Percentiles rank a stretch among this genome's conserved stretches.
Evolutionary conservation across 768 basidiomycete genomes (phyloP).

Genomic region (Suillus fuscotomentosus): DNA sequence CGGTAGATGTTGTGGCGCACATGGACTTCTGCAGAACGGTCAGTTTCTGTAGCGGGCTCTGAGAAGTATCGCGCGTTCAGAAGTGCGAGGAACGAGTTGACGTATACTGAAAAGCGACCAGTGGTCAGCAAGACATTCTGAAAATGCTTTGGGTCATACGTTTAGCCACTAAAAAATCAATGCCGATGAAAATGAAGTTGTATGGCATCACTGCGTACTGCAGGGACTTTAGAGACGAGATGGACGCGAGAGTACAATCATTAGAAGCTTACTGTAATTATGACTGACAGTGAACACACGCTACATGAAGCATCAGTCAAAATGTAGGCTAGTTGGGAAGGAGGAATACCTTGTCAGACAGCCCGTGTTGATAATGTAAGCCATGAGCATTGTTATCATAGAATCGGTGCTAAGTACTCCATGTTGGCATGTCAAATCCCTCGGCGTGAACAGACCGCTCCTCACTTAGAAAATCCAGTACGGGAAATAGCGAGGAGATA

Average conservation of each 20-base stretch:
- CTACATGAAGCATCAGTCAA: background rate
- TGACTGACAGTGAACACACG: background rate
- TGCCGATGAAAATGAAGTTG: background rate
- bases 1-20: background rate
- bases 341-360: background rate
- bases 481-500: background rate
- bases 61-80: conserved; percentile 1
- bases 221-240: background rate
- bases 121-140: background rate
- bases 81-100: conserved; percentile 2
- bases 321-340: background rate
- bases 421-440: background rate
- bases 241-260: background rate
- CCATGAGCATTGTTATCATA: background rate
- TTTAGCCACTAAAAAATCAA: background rate
- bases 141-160: background rate
- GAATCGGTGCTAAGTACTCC: background rate
- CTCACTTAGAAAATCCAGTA: background rate
- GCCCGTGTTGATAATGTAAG: background rate
- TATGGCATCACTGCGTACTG: background rate
- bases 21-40: background rate
- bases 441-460: background rate
- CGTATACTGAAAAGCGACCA: background rate
- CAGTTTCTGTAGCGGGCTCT: background rate
- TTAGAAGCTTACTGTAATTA: background rate